phyloP scores from a whole-genome alignment of 352 stramenopile genomes.

The Phytophthora melonis region DNA sequence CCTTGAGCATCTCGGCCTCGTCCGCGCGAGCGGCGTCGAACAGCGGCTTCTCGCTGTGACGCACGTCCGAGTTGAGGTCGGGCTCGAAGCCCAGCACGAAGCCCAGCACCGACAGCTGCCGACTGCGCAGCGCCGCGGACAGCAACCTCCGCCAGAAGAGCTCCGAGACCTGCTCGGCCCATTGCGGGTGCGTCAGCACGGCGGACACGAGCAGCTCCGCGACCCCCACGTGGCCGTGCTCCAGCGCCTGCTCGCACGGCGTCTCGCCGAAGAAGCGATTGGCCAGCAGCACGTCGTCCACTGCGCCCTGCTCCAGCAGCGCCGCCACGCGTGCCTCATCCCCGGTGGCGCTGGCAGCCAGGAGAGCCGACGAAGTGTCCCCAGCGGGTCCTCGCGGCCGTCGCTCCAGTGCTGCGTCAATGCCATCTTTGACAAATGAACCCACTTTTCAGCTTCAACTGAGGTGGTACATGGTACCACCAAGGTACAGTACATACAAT shows the following conservation, averaged over 20 bases:
- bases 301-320: slow-evolving; percentile 25
- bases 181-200: slow-evolving; percentile 9
- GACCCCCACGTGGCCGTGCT: slow-evolving; percentile 39
- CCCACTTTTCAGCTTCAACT: slow-evolving; percentile 1
- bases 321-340: slow-evolving; percentile 18
- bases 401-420: slow-evolving; percentile 29
- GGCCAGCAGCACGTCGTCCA: slow-evolving; percentile 15
- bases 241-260: slow-evolving; percentile 47
- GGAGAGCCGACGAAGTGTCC: slow-evolving; percentile 24
- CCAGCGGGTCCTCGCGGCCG: slow-evolving; percentile 22
- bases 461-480: too few relatives aligned
- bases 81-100: slow-evolving; percentile 47
- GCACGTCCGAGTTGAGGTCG: slow-evolving; percentile 39
- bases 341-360: slow-evolving; percentile 30
- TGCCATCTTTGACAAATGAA: slow-evolving; percentile 9
- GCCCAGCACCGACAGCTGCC: slow-evolving; percentile 30
- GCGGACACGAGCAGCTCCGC: slow-evolving; percentile 33
- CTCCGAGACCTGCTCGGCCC: slow-evolving; percentile 28
- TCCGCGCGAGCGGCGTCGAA: slow-evolving; percentile 38
- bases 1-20: slow-evolving; percentile 33
- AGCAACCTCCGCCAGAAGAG: slow-evolving; percentile 42
- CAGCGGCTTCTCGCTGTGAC: slow-evolving; percentile 42
- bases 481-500: too few relatives aligned
- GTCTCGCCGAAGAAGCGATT: slow-evolving; percentile 48
- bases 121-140: slow-evolving; percentile 35